Percentiles rank a stretch among this genome's conserved stretches.
phyloP scores from a whole-genome alignment of 441 rosid genomes.

The Flueggea neowawraea region DNA sequence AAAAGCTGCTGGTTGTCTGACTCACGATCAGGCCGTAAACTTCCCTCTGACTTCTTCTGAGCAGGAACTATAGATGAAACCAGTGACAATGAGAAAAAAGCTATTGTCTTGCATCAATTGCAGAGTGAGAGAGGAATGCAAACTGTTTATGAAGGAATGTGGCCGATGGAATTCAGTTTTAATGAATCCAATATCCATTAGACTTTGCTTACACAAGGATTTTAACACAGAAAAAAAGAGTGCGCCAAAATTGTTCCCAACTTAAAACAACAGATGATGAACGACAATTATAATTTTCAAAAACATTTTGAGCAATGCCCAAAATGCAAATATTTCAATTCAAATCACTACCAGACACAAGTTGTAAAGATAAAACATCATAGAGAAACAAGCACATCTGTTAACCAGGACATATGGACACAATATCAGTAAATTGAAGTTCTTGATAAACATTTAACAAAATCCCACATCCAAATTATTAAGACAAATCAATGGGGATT shows the following conservation, averaged over 20 bases:
- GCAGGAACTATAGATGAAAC: conserved; percentile 25
- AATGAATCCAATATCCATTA: background rate
- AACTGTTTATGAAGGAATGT: background rate
- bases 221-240: background rate
- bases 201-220: background rate
- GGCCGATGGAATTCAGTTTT: background rate
- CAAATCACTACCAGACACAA: too few relatives aligned
- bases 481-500: too few relatives aligned
- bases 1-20: conserved; percentile 87
- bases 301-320: too few relatives aligned
- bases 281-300: background rate
- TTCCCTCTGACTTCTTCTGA: conserved; percentile 81
- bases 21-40: conserved; percentile 79
- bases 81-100: conserved; percentile 18
- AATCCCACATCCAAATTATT: too few relatives aligned
- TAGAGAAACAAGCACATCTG: too few relatives aligned
- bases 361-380: too few relatives aligned
- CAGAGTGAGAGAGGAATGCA: background rate
- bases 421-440: too few relatives aligned
- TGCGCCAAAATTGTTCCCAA: background rate
- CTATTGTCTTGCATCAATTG: background rate
- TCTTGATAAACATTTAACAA: too few relatives aligned
- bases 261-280: background rate
- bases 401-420: too few relatives aligned
- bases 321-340: too few relatives aligned